Conservation (phyloP, 2,329 filamentous ascomycete species). For the Aspergillus fructus region DNA sequence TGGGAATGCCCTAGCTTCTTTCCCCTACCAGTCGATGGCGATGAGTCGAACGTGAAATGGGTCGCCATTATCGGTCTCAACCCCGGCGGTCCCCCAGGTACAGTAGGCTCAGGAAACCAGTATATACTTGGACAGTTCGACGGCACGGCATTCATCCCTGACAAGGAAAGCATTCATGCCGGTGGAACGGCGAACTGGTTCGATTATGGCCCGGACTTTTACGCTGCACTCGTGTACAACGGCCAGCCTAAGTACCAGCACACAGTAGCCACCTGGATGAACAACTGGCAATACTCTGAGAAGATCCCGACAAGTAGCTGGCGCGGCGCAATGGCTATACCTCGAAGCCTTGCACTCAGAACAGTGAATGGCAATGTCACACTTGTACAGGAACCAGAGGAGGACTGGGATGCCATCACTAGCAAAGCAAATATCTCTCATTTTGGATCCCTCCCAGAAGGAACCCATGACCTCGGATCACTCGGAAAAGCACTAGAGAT, state of each 20-base stretch:
- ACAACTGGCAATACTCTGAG: conserved; percentile 30
- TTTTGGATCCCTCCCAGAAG: conserved; percentile 13
- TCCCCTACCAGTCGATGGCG: conserved; percentile 19
- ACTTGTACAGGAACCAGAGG: conserved; percentile 19
- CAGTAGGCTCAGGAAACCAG: conserved; percentile 29
- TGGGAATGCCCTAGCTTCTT: conserved; percentile 33
- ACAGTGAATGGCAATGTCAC: conserved; percentile 14
- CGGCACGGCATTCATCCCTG: conserved; percentile 25
- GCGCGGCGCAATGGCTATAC: conserved; percentile 28
- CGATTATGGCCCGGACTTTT: conserved; percentile 32
- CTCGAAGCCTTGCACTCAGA: conserved; percentile 22
- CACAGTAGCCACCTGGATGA: conserved; percentile 29
- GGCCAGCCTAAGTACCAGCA: conserved; percentile 20
- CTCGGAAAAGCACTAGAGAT: conserved; percentile 21
- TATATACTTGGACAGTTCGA: conserved; percentile 31
- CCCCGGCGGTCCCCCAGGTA: conserved; percentile 30
- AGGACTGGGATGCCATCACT: conserved; percentile 10
- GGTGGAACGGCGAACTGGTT: conserved; percentile 27
- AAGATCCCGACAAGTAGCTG: conserved; percentile 25
- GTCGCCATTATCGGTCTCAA: conserved; percentile 26
- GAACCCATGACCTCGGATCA: conserved; percentile 14
- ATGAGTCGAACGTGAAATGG: conserved; percentile 25
- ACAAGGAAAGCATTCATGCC: conserved; percentile 15
- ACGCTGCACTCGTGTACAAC: conserved; percentile 25
- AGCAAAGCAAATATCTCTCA: neutral